Base-by-base conservation (phyloP, 495 filamentous ascomycete species). In the Astrothelium macrocarpum region DNA sequence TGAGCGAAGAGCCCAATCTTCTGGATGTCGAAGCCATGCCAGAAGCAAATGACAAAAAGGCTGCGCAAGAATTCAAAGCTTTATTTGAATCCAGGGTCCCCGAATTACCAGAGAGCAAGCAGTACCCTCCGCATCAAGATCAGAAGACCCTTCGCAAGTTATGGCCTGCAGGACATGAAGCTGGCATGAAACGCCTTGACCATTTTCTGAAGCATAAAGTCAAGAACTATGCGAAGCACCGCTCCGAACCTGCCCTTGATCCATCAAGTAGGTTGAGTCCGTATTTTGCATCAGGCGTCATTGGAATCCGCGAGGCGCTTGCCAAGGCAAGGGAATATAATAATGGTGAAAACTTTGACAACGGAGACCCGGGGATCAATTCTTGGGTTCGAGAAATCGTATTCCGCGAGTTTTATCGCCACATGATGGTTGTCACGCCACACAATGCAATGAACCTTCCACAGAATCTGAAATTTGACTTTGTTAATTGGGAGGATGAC, bases 301-400 rank as follows among this genome's bases (percentile, higher is more conserved):
- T 77, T 59, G 65, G 59, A 46, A 71, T 76, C 16, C 75, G 75
- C 29, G 72, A 75, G 65, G 70, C 71, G 14, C 73, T 77, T 11
- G 64, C 67, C 1, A 64, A 64, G 9, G 63, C 72, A 16, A 64
- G 63, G 12, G 58, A 70, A 31, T 62, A 68, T 56, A 75, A 76
- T 53, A 60, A 66, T 25, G 66, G 66, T 9, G 69, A 66, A 10
- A 70, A 77, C 46, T 76, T 76, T 67, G 62, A 59, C 3, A 66
- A 65, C 5, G 67, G 65, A 32, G 65, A 64, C 29, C 59, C 65
- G 0, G 74, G 75, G 14, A 61, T 71, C 58, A 65, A 62, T n/a
- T 65, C 75, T 29, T 78, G 77, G 77, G 76, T 79, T 9, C 77
- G 77, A 11, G 77, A 79, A 62, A 71, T 79, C 66, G 74, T 76